Conservation (phyloP, 805 yeast genomes). For the Hanseniaspora lindneri region DNA sequence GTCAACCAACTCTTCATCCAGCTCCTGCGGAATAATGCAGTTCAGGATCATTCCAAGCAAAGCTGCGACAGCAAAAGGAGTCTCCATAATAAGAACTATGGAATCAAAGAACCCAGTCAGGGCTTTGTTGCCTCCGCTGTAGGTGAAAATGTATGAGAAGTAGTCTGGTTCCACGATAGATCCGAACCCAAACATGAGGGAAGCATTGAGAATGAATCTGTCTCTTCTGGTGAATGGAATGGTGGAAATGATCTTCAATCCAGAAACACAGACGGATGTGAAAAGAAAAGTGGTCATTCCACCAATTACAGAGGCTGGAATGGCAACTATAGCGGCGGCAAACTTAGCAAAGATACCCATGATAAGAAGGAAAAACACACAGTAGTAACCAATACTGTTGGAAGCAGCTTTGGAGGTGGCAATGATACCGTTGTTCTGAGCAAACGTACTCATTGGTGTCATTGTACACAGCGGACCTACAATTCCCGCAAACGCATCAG, state of each 20-base stretch:
- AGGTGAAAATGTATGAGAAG: conserved; percentile 55
- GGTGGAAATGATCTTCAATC: conserved; percentile 50
- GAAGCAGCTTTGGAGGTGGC: conserved; percentile 86
- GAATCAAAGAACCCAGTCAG: conserved; percentile 56
- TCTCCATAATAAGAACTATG: conserved; percentile 55
- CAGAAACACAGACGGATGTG: conserved; percentile 66
- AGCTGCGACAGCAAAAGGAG: conserved; percentile 63
- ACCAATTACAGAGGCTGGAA: conserved; percentile 69
- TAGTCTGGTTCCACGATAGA: conserved; percentile 52
- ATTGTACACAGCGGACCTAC: conserved; percentile 67
- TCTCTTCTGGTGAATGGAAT: conserved; percentile 54
- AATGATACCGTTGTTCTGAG: conserved; percentile 92
- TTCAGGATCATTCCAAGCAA: conserved; percentile 51
- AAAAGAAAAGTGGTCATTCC: conserved; percentile 77
- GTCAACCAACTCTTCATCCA: conserved; percentile 33
- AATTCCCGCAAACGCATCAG: conserved; percentile 75
- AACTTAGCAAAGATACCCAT: conserved; percentile 85
- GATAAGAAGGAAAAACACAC: conserved; percentile 63
- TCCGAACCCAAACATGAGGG: conserved; percentile 56
- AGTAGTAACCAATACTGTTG: conserved; percentile 70
- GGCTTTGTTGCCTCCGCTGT: conserved; percentile 46
- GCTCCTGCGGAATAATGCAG: conserved; percentile 48
- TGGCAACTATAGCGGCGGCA: conserved; percentile 78
- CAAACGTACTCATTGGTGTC: conserved; percentile 87
- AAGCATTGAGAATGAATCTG: conserved; percentile 56